Evolutionary conservation across 225 moss, liverwort and hornwort genomes (phyloP).

Genomic region (Neckera pumila): DNA sequence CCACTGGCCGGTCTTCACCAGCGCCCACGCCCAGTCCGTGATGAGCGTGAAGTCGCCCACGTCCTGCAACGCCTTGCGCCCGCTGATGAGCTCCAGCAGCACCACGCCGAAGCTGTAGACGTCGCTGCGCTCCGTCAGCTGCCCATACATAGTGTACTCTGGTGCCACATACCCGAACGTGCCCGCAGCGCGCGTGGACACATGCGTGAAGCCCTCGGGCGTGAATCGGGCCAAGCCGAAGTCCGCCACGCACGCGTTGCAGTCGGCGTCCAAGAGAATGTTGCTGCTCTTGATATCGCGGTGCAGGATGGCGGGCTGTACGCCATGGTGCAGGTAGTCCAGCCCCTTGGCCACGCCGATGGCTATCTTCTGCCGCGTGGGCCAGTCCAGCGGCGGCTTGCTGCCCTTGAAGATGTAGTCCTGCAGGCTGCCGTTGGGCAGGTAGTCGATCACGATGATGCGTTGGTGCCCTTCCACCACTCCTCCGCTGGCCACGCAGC

Average conservation of each 20-base stretch:
- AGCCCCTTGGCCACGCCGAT: constrained; percentile 66
- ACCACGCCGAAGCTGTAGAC: constrained; percentile 93
- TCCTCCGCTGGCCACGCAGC: constrained; percentile 53
- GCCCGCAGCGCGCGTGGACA: constrained; percentile 46
- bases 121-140: constrained; percentile 74
- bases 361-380: constrained; percentile 49
- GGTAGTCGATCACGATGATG: constrained; percentile 67
- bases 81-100: constrained; percentile 74
- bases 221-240: constrained; percentile 66
- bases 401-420: constrained; percentile 47
- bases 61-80: constrained; percentile 42
- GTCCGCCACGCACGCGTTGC: constrained; percentile 62
- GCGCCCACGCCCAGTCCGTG: constrained; percentile 79
- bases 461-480: constrained; percentile 63
- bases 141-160: constrained; percentile 71
- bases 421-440: constrained; percentile 57
- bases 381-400: constrained; percentile 37
- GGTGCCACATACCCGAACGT: constrained; percentile 76
- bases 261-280: constrained; percentile 53
- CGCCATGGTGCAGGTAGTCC: constrained; percentile 60
- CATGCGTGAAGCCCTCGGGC: constrained; percentile 37
- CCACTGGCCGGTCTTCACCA: constrained; percentile 45
- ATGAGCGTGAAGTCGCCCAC: constrained; percentile 15
- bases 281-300: constrained; percentile 81
- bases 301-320: constrained; percentile 62